Evolutionary conservation across 1,284 basidiomycete genomes (phyloP), one percentile per base, ranked within the genome.

Genomic region (Moniliophthora roreri): DNA sequence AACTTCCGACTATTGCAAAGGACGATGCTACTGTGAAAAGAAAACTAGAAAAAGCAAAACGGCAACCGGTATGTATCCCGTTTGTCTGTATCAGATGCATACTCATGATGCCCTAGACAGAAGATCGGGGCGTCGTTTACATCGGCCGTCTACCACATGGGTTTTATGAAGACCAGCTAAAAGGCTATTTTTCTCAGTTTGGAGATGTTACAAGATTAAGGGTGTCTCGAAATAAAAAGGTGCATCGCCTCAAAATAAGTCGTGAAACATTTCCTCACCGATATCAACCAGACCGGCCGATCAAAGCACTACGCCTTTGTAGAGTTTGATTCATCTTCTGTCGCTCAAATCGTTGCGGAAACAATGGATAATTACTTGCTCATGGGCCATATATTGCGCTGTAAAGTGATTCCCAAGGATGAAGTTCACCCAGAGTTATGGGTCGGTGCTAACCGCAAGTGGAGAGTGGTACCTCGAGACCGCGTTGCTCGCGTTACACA

Each of bases 351-450:
- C 58, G 97, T 98, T 9, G 89, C 91, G 5, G 97, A 99, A 66
- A 99, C 97, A 42, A 98, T 99, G 96, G 85, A 99, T 80, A 98
- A 98, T 75, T 99, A 98, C 71, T 82, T 99, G 26, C 79, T 99
- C 60, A 85, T 91, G 78, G 95, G 95, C 3, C 93, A 97, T 64
- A 87, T 99, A 59, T 78, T 99, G 46, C 85, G 85, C 56, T 98
- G 96, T 75, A 87, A 90, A 63, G 73, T 93, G 53, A 84, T 97
- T 52, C 89, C 94, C 18, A 85, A 86, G 60, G 93, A 95, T 28
- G 74, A 96, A 60, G 83, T 98, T 0, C 95, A 99, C 69, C 90
- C 95, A 4, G 85, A 95, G 64, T 73, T 99, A 3, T 99, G 97
- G 97, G 77, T 96, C 13, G 96, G 97, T n/a, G 93, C 95, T 20